A percentile compares a stretch with the other conserved stretches of the same genome.
These are phyloP conservation scores for Boeremia lycopersici DNA, from an alignment of 2,329 filamentous ascomycete genomes.

Conservation along the genomic window DNA sequence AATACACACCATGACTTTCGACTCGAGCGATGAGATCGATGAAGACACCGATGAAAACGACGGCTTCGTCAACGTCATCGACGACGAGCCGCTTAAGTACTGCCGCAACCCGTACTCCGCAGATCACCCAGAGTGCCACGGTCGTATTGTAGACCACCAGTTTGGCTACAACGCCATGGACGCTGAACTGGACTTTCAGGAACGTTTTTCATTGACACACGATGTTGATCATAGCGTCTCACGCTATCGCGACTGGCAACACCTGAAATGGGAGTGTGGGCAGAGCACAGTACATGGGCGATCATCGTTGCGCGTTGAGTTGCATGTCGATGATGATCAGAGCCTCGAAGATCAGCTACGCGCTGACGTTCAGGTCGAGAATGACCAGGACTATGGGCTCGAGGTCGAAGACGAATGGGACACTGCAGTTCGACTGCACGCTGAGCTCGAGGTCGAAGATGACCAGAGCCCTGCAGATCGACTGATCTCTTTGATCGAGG, in stretches of 20 bases:
- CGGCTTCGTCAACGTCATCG: neutral
- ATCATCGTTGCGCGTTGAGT: neutral
- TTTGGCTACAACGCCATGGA: neutral
- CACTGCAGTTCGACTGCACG: no score
- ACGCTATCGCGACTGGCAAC: conserved; percentile 1
- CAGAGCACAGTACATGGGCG: conserved; percentile 5
- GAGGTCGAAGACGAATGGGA: no score
- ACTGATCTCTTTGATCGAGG: neutral
- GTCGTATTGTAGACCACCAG: neutral
- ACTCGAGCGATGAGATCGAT: neutral
- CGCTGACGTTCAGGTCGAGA: no score
- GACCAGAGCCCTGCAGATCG: no score
- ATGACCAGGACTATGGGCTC: neutral
- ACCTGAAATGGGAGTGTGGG: neutral
- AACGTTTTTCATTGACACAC: neutral
- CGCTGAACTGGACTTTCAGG: neutral
- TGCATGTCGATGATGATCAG: neutral
- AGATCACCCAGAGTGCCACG: neutral
- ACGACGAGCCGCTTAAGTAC: neutral
- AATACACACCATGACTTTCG: neutral
- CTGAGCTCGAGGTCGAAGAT: no score
- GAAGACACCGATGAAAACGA: neutral
- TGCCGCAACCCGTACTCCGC: conserved; percentile 7
- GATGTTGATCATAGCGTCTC: neutral
- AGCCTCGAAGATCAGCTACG: neutral